Evolutionary conservation across 2,329 filamentous ascomycete genomes (phyloP).

Genomic region (Penicillium corylophilum): DNA sequence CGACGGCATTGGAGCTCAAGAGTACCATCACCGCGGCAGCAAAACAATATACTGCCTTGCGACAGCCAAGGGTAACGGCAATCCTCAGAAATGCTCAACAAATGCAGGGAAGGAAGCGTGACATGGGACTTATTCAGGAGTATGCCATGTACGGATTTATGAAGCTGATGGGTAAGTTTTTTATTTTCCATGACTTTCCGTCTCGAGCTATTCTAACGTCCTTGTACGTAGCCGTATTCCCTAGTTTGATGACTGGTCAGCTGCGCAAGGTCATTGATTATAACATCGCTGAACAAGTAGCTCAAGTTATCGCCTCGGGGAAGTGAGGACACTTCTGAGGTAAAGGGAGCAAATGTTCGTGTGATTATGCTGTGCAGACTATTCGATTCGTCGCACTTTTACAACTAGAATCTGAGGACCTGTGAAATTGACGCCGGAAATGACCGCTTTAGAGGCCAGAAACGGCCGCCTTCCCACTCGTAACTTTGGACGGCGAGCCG

Average conservation of each 20-base stretch:
- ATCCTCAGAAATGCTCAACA: constrained; percentile 34
- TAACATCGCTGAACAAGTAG: constrained; percentile 17
- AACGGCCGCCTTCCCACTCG: too few relatives aligned
- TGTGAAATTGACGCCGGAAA: too few relatives aligned
- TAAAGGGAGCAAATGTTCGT: neutral
- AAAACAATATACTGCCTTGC: constrained; percentile 33
- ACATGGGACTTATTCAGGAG: constrained; percentile 36
- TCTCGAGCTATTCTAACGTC: neutral
- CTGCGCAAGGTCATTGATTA: constrained; percentile 12
- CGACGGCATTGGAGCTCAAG: constrained; percentile 13
- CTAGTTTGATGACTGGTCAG: constrained; percentile 14
- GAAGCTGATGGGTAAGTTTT: constrained; percentile 35
- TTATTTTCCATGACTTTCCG: neutral
- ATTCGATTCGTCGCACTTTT: too few relatives aligned
- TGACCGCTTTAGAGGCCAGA: too few relatives aligned
- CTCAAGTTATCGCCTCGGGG: neutral
- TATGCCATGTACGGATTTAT: constrained; percentile 40
- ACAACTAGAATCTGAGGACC: too few relatives aligned
- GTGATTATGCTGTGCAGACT: neutral
- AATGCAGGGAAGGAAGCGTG: constrained; percentile 36
- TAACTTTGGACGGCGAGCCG: too few relatives aligned
- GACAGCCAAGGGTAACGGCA: constrained; percentile 34
- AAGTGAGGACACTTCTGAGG: neutral
- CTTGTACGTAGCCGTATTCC: constrained; percentile 22
- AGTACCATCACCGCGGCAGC: constrained; percentile 28